Conservation (phyloP, 2,329 filamentous ascomycete genomes). For the Cladosporium sp. region DNA sequence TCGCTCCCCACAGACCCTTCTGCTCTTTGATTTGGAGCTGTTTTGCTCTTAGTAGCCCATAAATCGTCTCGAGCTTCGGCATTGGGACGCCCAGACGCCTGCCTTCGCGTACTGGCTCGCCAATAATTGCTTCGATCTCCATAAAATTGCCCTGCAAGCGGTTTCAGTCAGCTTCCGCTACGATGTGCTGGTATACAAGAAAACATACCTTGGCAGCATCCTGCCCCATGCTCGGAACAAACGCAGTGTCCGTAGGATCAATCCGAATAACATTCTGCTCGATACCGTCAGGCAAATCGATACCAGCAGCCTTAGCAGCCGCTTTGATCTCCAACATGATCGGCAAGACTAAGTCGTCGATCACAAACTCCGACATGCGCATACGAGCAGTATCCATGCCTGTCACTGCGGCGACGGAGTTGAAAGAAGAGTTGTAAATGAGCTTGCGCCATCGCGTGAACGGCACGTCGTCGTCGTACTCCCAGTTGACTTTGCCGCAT, state of each 20-base stretch:
- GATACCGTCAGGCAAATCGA: conserved; percentile 46
- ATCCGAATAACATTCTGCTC: conserved; percentile 48
- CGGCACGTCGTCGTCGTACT: conserved; percentile 46
- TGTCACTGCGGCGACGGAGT: conserved; percentile 54
- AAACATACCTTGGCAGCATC: conserved; percentile 49
- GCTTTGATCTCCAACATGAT: conserved; percentile 56
- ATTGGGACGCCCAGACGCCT: conserved; percentile 50
- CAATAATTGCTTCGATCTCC: conserved; percentile 58
- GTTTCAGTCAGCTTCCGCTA: neutral
- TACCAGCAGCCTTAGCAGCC: conserved; percentile 47
- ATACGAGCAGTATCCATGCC: conserved; percentile 55
- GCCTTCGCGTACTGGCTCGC: conserved; percentile 57
- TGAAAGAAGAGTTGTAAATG: conserved; percentile 54
- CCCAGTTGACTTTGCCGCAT: conserved; percentile 46
- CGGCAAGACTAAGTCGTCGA: conserved; percentile 53
- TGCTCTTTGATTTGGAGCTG: conserved; percentile 38
- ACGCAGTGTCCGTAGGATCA: conserved; percentile 47
- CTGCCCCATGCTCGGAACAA: conserved; percentile 57
- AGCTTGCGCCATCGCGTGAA: conserved; percentile 53
- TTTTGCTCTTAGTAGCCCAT: conserved; percentile 49
- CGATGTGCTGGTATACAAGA: neutral
- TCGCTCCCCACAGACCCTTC: conserved; percentile 40
- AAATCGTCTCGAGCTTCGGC: conserved; percentile 53
- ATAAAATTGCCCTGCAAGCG: conserved; percentile 47
- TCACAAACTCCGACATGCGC: conserved; percentile 43